Evolutionary conservation across 1,139 yeast genomes (phyloP).

Genomic region (Hyphopichia fennica): DNA sequence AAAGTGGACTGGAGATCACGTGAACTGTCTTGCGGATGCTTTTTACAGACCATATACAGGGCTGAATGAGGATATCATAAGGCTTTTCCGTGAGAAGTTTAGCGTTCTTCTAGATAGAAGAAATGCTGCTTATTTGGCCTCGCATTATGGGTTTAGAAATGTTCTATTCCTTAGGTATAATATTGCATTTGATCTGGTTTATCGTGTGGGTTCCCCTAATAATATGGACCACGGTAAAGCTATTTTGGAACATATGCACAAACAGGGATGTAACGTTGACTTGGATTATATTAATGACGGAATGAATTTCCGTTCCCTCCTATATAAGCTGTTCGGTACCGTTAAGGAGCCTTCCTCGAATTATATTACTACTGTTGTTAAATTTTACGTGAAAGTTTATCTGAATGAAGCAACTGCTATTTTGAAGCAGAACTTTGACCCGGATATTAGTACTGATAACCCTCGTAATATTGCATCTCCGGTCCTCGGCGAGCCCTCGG

Average conservation of each 20-base stretch:
- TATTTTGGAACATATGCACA: neutral
- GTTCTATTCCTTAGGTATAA: slow-evolving; percentile 1
- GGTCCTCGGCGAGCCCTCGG: neutral
- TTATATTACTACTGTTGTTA: neutral
- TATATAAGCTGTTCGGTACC: slow-evolving; percentile 1
- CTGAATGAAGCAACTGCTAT: neutral
- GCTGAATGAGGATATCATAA: slow-evolving; percentile 8
- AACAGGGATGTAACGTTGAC: neutral
- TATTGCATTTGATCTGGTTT: neutral
- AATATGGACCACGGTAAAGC: neutral
- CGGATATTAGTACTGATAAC: neutral
- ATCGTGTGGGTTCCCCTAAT: neutral
- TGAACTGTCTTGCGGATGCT: slow-evolving; percentile 10
- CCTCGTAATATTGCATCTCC: neutral
- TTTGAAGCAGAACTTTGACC: neutral
- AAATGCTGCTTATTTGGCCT: neutral
- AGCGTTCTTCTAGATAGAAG: neutral
- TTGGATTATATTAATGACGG: neutral
- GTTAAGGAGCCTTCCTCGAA: neutral
- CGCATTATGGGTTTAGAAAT: slow-evolving; percentile 3
- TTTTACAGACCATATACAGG: slow-evolving; percentile 5
- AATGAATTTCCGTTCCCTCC: neutral
- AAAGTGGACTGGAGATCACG: slow-evolving; percentile 11
- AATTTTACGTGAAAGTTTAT: neutral
- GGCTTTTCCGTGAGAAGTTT: slow-evolving; percentile 7